A percentile compares a stretch with the other conserved stretches of the same genome.
phyloP scores from a whole-genome alignment of 139 green algal genomes.

The Bryopsis sp. region DNA sequence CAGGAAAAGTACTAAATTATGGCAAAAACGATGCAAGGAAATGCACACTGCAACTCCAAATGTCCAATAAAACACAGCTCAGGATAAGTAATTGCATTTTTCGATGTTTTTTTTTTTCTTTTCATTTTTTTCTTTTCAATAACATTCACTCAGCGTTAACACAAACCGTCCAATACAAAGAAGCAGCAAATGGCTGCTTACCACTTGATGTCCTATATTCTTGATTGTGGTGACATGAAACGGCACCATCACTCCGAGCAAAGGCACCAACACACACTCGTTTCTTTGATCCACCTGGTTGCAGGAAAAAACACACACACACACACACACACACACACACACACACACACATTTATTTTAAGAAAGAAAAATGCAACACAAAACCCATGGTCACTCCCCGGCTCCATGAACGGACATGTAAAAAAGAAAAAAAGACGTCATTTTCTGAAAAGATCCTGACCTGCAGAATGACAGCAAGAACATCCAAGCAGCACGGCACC shows the following conservation, averaged over 20 bases:
- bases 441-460: not conserved
- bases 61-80: not conserved
- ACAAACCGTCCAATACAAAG: too few species aligned
- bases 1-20: too few species aligned
- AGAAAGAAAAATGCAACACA: too few species aligned
- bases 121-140: too few species aligned
- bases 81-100: conserved; percentile 9
- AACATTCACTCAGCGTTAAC: too few species aligned
- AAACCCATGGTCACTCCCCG: too few species aligned
- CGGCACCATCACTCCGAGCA: conserved; percentile 93
- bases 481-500: not conserved
- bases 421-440: not conserved
- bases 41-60: not conserved
- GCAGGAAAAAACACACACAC: too few species aligned
- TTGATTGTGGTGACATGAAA: conserved; percentile 96
- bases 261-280: conserved; percentile 88
- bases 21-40: too few species aligned
- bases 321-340: too few species aligned
- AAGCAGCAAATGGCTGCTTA: conserved; percentile 17
- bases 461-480: not conserved
- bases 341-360: too few species aligned
- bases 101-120: too few species aligned
- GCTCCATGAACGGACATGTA: not conserved
- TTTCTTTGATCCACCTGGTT: not conserved
- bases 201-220: conserved; percentile 58